Evolutionary conservation across 768 basidiomycete genomes (phyloP), one percentile per base, ranked within the genome.

Genomic region (Grammothele lineata): DNA sequence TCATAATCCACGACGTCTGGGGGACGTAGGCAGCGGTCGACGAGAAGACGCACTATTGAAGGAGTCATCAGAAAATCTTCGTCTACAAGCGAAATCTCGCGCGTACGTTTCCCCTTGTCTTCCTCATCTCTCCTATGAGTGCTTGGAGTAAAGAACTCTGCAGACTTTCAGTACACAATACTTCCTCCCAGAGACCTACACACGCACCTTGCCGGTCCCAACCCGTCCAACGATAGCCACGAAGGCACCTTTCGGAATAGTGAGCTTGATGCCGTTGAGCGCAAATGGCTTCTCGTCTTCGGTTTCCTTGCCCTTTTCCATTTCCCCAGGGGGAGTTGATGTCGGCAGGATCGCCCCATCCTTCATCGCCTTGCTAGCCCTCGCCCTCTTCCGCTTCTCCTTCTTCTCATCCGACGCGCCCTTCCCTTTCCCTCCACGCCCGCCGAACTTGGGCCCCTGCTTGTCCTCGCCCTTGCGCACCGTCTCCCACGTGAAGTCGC

Each of bases 401-500:
- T 36, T 36, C 9, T 8, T 8, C 27, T 30, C 14, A 14, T 30
- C 27, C 27, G 27, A 7, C 27, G 8, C 8, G 23, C 55, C 44
- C 62, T 58, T 19, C 36, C 50, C 25, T 14, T 30, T 7, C 56
- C 26, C 26, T 5, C 33, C 49, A 37, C 47, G 25, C 15, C 35
- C 48, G 18, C 23, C 24, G 19, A 26, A 34, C 30, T 43, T 37
- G 15, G 27, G 15, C 33, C 25, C 26, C 30, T 50, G 49, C 19
- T 56, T 59, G 41, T 54, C 40, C 9, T 21, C 36, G 12, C 23
- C 43, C 36, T 70, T 73, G 0, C 57, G 54, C 38, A 78, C 74
- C 1, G 81, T 75, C 59, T 96, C 93, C 94, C 94, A 97, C 1
- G 81, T 81, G 67, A 95, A 95, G 10, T 81, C 60, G 43, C 77